Evolutionary conservation across 1,284 basidiomycete genomes (phyloP).

Genomic region (Cutaneotrichosporon arboriforme): DNA sequence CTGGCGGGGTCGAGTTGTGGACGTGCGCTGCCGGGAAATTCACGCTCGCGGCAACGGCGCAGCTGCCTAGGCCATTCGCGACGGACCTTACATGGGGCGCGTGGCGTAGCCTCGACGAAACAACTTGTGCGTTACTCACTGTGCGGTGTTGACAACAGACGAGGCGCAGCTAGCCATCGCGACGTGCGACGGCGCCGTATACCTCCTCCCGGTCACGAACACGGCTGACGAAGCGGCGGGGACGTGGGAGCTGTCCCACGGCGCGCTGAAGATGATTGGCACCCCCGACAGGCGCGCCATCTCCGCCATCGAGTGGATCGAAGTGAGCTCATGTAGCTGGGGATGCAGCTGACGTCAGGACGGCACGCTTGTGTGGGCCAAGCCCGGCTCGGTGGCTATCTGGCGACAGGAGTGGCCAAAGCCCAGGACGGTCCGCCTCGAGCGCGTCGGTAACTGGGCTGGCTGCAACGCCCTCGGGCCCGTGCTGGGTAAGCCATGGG

Average conservation of each 20-base stretch:
- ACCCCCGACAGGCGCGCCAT: slow-evolving; percentile 23
- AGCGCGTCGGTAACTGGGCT: slow-evolving; percentile 40
- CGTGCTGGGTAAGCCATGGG: slow-evolving; percentile 38
- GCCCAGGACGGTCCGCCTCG: slow-evolving; percentile 16
- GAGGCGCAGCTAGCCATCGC: slow-evolving; percentile 24
- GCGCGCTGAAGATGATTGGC: slow-evolving; percentile 1
- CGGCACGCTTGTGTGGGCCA: slow-evolving; percentile 34
- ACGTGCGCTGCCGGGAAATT: slow-evolving; percentile 17
- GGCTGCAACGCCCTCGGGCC: slow-evolving; percentile 30
- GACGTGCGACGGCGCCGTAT: slow-evolving; percentile 25
- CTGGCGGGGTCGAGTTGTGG: slow-evolving; percentile 33
- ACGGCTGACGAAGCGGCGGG: not conserved
- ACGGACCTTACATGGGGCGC: slow-evolving; percentile 23
- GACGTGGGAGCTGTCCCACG: slow-evolving; percentile 13
- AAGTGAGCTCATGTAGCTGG: slow-evolving; percentile 17
- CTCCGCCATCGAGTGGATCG: slow-evolving; percentile 32
- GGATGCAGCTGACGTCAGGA: slow-evolving; percentile 16
- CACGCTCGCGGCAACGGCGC: not conserved
- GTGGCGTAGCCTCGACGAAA: slow-evolving; percentile 21
- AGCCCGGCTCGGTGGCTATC: slow-evolving; percentile 33
- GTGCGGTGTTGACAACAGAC: slow-evolving; percentile 15
- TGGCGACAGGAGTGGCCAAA: slow-evolving; percentile 20
- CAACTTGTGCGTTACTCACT: slow-evolving; percentile 19
- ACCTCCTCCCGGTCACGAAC: slow-evolving; percentile 15
- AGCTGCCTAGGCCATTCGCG: slow-evolving; percentile 9